Percentiles rank a stretch among this genome's conserved stretches.
phyloP scores from a whole-genome alignment of 2,329 filamentous ascomycete genomes.

The Rugonectria rugulosa region DNA sequence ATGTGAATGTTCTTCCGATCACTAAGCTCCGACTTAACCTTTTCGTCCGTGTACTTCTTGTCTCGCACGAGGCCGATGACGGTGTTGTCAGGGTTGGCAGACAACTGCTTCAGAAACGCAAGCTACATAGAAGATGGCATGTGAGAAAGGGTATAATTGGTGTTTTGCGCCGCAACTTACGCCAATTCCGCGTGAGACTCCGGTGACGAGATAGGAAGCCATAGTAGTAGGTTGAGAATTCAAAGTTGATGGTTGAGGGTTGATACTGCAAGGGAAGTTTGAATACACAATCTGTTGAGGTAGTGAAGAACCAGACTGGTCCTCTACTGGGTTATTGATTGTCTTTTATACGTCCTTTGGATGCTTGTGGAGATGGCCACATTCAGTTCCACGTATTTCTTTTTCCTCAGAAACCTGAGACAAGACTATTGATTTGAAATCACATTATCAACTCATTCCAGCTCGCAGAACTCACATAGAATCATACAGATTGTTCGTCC shows the following conservation, averaged over 20 bases:
- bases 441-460: too few relatives aligned
- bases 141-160: neutral
- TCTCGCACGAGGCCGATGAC: conserved; percentile 55
- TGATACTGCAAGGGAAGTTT: too few relatives aligned
- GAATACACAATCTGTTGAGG: too few relatives aligned
- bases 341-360: too few relatives aligned
- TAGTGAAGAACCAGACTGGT: too few relatives aligned
- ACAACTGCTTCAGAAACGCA: conserved; percentile 51
- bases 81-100: conserved; percentile 47
- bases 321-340: too few relatives aligned
- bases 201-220: conserved; percentile 28
- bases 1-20: conserved; percentile 28
- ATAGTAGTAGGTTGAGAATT: conserved; percentile 1
- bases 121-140: conserved; percentile 16
- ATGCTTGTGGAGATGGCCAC: too few relatives aligned
- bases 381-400: too few relatives aligned
- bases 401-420: too few relatives aligned
- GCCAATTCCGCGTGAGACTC: conserved; percentile 30
- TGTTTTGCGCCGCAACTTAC: conserved; percentile 7
- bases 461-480: too few relatives aligned
- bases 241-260: neutral
- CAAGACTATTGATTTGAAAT: too few relatives aligned
- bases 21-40: conserved; percentile 42
- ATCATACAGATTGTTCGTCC: too few relatives aligned
- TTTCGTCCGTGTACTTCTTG: conserved; percentile 48